Percentiles rank a stretch among this genome's conserved stretches.
phyloP scores from a whole-genome alignment of 1,139 yeast species.

The Nakaseomyces kungkrabaensis region DNA sequence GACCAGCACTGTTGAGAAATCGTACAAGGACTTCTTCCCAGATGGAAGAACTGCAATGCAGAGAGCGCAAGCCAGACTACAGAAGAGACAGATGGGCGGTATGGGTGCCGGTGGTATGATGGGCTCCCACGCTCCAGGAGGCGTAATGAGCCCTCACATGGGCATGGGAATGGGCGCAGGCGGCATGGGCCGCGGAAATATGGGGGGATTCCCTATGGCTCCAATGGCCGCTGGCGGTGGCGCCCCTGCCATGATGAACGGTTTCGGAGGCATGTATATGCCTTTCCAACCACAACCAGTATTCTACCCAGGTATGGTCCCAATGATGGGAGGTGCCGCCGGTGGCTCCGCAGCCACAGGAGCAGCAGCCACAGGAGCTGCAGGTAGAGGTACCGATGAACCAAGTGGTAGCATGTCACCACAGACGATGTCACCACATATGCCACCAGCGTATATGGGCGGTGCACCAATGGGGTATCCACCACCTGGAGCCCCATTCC shows the following conservation, averaged over 20 bases:
- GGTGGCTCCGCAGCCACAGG: conserved; percentile 2
- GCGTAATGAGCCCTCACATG: conserved; percentile 18
- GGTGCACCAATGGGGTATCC: conserved; percentile 12
- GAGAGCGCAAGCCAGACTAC: conserved; percentile 24
- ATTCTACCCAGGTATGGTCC: conserved; percentile 26
- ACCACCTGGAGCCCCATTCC: conserved; percentile 21
- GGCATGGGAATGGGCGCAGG: conserved; percentile 15
- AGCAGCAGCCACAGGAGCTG: conserved; percentile 4
- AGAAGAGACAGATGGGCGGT: conserved; percentile 26
- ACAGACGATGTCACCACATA: conserved; percentile 22
- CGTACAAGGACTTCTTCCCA: conserved; percentile 42
- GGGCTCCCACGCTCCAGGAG: conserved; percentile 12
- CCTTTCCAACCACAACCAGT: conserved; percentile 30
- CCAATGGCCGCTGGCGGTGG: conserved; percentile 15
- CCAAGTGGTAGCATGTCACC: conserved; percentile 19
- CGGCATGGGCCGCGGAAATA: conserved; percentile 12
- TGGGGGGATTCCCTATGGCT: conserved; percentile 21
- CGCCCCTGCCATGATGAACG: conserved; percentile 22
- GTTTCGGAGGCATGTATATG: conserved; percentile 25
- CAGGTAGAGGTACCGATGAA: conserved; percentile 7
- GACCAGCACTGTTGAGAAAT: conserved; percentile 49
- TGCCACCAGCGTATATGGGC: conserved; percentile 22
- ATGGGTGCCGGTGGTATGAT: conserved; percentile 11
- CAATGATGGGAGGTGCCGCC: conserved; percentile 19
- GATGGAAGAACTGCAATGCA: conserved; percentile 25